These are phyloP conservation scores for Leccinum aurantiacum DNA, from an alignment of 768 basidiomycete species.

Conservation along the genomic window DNA sequence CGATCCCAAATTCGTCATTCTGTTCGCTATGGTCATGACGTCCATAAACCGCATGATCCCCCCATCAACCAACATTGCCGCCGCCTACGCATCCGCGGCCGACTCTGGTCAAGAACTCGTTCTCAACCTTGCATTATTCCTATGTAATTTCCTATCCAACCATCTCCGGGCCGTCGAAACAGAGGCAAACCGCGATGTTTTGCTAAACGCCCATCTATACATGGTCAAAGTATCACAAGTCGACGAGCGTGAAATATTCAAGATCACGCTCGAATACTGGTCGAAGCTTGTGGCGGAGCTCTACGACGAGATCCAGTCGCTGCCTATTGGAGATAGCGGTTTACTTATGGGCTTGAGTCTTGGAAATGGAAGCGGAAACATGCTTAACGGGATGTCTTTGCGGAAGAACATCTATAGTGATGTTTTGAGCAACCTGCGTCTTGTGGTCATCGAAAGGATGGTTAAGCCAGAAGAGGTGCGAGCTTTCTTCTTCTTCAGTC, in stretches of 20 bases:
- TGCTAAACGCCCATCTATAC: constrained; percentile 96
- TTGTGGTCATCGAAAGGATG: constrained; percentile 98
- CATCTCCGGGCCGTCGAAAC: constrained; percentile 95
- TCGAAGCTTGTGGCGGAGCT: constrained; percentile 91
- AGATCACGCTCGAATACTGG: constrained; percentile 99
- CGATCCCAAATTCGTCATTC: constrained; percentile 94
- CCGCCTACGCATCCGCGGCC: constrained; percentile 84
- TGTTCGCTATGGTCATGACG: constrained; percentile 99
- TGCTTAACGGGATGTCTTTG: constrained; percentile 75
- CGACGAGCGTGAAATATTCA: constrained; percentile 98
- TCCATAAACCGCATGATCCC: constrained; percentile 96
- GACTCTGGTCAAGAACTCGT: constrained; percentile 97
- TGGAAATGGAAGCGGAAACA: constrained; percentile 58
- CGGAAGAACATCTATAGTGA: constrained; percentile 96
- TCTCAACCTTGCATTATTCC: constrained; percentile 95
- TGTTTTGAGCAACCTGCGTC: constrained; percentile 87
- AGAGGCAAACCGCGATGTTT: constrained; percentile 83
- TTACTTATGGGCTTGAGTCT: constrained; percentile 88
- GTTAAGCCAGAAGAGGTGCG: constrained; percentile 98
- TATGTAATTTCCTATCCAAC: constrained; percentile 91
- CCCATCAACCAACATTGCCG: constrained; percentile 90
- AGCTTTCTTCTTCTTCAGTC: not conserved
- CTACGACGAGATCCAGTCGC: constrained; percentile 93
- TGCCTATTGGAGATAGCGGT: constrained; percentile 85
- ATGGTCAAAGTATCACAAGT: constrained; percentile 98